Base-by-base conservation (phyloP, 2,329 filamentous ascomycete genomes). In the Aspergillus glaucus region DNA sequence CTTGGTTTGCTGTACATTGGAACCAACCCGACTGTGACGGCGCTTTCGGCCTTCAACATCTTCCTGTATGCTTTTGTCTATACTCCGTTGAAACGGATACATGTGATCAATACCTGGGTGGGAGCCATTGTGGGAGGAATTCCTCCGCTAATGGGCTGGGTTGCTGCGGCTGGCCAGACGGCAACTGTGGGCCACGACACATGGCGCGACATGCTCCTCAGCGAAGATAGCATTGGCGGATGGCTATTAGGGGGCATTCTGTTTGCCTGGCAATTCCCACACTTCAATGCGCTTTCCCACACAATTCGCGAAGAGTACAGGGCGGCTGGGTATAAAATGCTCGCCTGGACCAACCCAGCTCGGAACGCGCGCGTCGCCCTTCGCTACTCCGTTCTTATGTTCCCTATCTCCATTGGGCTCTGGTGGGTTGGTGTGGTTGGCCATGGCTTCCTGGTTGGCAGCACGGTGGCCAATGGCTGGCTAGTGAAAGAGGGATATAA, bases 111-210 rank as follows among this genome's bases (percentile, higher is more conserved):
- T 64, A 98, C 93, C 0, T 98, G 93, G 93, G 80, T 94, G 14
- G 93, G 93, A 14, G 93, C 91, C 3, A 70, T 98, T 0, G 88
- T 98, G 0, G 93, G 93, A 52, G 91, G 86, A 1, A 95, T 98
- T 49, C 92, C 93, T 0, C 93, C 93, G 0, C 72, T 98, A 28
- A 98, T 98, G 93, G 93, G 93, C 55, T 98, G 93, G 93, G 88
- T 90, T 14, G 93, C 93, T 0, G 93, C 93, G 0, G 91, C 90
- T 0, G 91, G 90, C 45, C 89, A 96, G 68, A 86, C 85, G 41
- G 90, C 90, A 7, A 87, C 84, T 2, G 72, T 69, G 1, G 81
- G 79, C 19, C 82, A 85, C 55, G 86, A 86, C 26, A 85, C 82
- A 9, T 93, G 87, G 84, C 77, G 79, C 44, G 88, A 93, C 63